phyloP scores from a whole-genome alignment of 768 basidiomycete species.

The Leccinum uliginosum region DNA sequence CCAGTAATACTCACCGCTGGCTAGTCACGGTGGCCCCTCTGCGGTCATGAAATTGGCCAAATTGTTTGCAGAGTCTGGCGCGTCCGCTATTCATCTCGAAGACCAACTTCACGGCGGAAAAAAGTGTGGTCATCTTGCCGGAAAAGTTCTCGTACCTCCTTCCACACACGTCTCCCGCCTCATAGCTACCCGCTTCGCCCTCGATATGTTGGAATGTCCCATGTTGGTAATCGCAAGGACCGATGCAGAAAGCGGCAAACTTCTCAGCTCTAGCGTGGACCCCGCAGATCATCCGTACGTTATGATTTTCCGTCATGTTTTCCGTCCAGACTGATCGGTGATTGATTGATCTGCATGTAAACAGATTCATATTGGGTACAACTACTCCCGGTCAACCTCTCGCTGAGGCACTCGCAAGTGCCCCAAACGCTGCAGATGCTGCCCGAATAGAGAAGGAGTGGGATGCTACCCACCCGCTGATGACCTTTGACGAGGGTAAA shows the following conservation, averaged over 20 bases:
- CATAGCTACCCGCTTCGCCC: constrained; percentile 81
- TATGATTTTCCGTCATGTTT: constrained; percentile 20
- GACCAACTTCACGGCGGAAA: constrained; percentile 95
- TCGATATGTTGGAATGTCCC: constrained; percentile 83
- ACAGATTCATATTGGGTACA: constrained; percentile 65
- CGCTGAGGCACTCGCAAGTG: constrained; percentile 66
- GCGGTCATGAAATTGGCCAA: constrained; percentile 94
- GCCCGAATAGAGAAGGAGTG: constrained; percentile 73
- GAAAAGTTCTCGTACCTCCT: constrained; percentile 90
- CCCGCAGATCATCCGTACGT: constrained; percentile 62
- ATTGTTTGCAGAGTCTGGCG: constrained; percentile 92
- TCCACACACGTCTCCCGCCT: constrained; percentile 84
- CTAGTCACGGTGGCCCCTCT: constrained; percentile 87
- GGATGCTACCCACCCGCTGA: constrained; percentile 62
- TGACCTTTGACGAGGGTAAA: constrained; percentile 83
- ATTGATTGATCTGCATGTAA: constrained; percentile 1
- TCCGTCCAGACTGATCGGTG: constrained; percentile 4
- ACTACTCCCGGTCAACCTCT: constrained; percentile 46
- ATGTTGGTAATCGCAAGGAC: constrained; percentile 91
- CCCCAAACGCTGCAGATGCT: constrained; percentile 62
- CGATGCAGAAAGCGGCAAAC: constrained; percentile 82
- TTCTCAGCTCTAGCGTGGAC: constrained; percentile 83
- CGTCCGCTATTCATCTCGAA: constrained; percentile 87
- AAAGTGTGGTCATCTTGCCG: constrained; percentile 90
- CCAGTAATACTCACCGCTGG: constrained; percentile 6